These are phyloP conservation scores for Yamadazyma takamatsuzukensis DNA, from an alignment of 805 yeast species.

Conservation along the genomic window DNA sequence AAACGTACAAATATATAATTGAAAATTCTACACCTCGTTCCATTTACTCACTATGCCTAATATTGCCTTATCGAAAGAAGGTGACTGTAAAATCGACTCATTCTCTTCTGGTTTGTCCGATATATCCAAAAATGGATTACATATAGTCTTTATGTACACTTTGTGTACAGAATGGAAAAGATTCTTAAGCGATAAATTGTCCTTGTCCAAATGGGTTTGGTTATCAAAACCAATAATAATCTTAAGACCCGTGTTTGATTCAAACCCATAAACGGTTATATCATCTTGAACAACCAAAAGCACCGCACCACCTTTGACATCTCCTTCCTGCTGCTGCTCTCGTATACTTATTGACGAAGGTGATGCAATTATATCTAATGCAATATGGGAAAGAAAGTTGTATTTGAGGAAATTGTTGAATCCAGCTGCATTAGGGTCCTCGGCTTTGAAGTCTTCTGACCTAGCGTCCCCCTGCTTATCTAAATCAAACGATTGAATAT, in stretches of 20 bases:
- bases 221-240: conserved; percentile 51
- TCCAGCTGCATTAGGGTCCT: conserved; percentile 5
- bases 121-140: conserved; percentile 55
- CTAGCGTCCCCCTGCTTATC: conserved; percentile 11
- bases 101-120: conserved; percentile 7
- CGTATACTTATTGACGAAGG: conserved; percentile 39
- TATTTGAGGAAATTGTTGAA: conserved; percentile 53
- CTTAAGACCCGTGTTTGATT: conserved; percentile 65
- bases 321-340: conserved; percentile 29
- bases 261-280: conserved; percentile 63
- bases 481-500: conserved; percentile 50
- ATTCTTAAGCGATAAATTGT: conserved; percentile 11
- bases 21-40: no score
- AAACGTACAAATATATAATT: no score
- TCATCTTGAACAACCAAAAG: conserved; percentile 66
- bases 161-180: conserved; percentile 43
- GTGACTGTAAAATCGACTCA: conserved; percentile 25
- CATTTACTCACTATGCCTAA: conserved; percentile 22
- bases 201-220: conserved; percentile 8
- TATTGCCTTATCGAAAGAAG: conserved; percentile 28
- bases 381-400: conserved; percentile 73
- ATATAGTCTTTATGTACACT: conserved; percentile 50
- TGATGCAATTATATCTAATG: conserved; percentile 64
- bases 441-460: conserved; percentile 2
- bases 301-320: conserved; percentile 21